Evolutionary conservation across 2,329 filamentous ascomycete species (phyloP).

Genomic region (Neofusicoccum sp.): DNA sequence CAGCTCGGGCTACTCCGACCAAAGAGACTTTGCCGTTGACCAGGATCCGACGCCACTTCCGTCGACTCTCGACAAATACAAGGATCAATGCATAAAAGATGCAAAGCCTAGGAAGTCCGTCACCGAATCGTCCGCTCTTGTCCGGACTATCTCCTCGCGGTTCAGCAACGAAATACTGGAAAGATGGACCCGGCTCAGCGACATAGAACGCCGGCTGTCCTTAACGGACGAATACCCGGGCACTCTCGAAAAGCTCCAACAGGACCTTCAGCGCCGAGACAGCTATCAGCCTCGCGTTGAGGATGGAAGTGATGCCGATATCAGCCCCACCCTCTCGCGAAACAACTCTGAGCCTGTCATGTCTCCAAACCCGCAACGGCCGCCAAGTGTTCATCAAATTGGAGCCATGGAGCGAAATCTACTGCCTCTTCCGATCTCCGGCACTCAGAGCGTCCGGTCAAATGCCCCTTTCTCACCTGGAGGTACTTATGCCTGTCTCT

Average conservation of each 20-base stretch:
- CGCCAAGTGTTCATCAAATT: neutral
- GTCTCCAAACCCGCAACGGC: conserved; percentile 9
- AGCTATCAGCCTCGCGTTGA: conserved; percentile 29
- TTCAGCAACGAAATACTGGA: conserved; percentile 25
- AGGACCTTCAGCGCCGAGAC: conserved; percentile 34
- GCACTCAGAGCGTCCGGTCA: neutral
- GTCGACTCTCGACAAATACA: conserved; percentile 8
- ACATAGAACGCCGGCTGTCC: conserved; percentile 30
- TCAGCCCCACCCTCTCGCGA: neutral
- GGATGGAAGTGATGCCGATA: neutral
- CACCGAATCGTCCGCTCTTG: conserved; percentile 1
- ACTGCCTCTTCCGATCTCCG: neutral
- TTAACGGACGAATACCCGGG: conserved; percentile 20
- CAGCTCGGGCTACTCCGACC: conserved; percentile 8
- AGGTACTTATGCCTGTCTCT: neutral
- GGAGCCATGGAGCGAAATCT: conserved; percentile 1
- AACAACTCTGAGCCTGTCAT: neutral
- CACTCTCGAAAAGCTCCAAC: conserved; percentile 29
- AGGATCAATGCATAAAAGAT: neutral
- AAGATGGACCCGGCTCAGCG: conserved; percentile 33
- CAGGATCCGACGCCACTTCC: conserved; percentile 3
- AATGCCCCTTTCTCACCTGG: conserved; percentile 24
- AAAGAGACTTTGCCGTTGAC: neutral
- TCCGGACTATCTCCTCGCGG: neutral
- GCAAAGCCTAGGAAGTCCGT: neutral